Percentiles rank a stretch among this genome's conserved stretches.
Evolutionary conservation across 192 early-diverging fungal species (phyloP).

Genomic region (Backusella luteola): DNA sequence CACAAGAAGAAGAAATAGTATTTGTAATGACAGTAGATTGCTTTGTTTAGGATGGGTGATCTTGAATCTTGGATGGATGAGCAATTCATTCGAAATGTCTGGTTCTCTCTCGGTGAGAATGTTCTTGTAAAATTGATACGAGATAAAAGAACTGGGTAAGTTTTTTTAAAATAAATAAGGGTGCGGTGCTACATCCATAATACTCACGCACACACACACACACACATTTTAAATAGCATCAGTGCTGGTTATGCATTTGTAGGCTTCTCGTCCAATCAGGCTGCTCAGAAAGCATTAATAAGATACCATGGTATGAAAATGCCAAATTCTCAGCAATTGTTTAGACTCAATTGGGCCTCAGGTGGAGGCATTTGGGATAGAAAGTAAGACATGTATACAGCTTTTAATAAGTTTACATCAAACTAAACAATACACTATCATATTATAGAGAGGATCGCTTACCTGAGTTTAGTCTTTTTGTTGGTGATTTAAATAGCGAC

Average conservation of each 20-base stretch:
- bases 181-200: neutral
- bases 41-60: slow-evolving; percentile 78
- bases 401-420: neutral
- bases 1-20: neutral
- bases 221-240: slow-evolving; percentile 26
- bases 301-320: slow-evolving; percentile 80
- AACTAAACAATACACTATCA: neutral
- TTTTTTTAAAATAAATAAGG: neutral
- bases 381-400: slow-evolving; percentile 37
- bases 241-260: slow-evolving; percentile 94
- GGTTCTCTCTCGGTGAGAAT: slow-evolving; percentile 79
- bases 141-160: slow-evolving; percentile 83
- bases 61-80: slow-evolving; percentile 98
- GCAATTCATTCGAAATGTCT: slow-evolving; percentile 78
- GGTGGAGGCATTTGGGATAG: slow-evolving; percentile 67
- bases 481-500: slow-evolving; percentile 91
- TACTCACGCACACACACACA: neutral
- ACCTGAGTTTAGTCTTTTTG: slow-evolving; percentile 92
- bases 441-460: slow-evolving; percentile 55
- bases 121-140: slow-evolving; percentile 93
- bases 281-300: slow-evolving; percentile 70
- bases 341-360: slow-evolving; percentile 97
- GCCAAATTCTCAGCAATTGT: slow-evolving; percentile 75
- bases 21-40: slow-evolving; percentile 1
- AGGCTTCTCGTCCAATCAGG: slow-evolving; percentile 67